Evolutionary conservation across 495 filamentous ascomycete species (phyloP).

Genomic region (Hyaloscypha hepaticicola): DNA sequence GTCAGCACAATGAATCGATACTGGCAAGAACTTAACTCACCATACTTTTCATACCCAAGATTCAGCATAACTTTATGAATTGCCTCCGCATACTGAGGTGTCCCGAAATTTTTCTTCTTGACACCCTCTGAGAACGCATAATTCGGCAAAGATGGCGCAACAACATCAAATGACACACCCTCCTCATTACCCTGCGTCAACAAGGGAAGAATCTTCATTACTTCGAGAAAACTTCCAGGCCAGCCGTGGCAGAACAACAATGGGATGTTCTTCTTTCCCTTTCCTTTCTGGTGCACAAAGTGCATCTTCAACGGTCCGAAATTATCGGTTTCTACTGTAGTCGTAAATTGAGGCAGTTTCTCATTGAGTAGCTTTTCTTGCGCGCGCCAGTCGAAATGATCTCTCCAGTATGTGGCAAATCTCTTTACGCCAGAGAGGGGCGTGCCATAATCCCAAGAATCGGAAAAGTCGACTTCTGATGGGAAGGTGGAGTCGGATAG

Average conservation of each 20-base stretch:
- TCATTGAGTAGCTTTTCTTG: slow-evolving; percentile 52
- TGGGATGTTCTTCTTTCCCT: slow-evolving; percentile 49
- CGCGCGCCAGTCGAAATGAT: slow-evolving; percentile 49
- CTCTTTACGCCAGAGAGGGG: slow-evolving; percentile 46
- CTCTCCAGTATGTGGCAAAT: slow-evolving; percentile 42
- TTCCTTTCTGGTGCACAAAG: slow-evolving; percentile 54
- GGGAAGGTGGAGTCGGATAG: slow-evolving; percentile 42
- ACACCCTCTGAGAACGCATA: slow-evolving; percentile 62
- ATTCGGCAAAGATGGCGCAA: slow-evolving; percentile 66
- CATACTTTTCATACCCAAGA: slow-evolving; percentile 64
- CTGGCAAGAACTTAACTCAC: slow-evolving; percentile 28
- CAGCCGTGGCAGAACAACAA: slow-evolving; percentile 61
- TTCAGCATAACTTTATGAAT: slow-evolving; percentile 63
- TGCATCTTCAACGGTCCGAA: slow-evolving; percentile 49
- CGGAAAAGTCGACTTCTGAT: slow-evolving; percentile 41
- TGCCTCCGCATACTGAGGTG: slow-evolving; percentile 58
- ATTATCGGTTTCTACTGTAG: slow-evolving; percentile 45
- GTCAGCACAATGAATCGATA: neutral
- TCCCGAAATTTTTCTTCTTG: slow-evolving; percentile 54
- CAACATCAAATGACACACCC: slow-evolving; percentile 57
- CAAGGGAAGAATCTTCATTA: slow-evolving; percentile 58
- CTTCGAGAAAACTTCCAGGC: slow-evolving; percentile 71
- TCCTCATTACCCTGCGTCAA: slow-evolving; percentile 43
- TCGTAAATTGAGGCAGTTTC: slow-evolving; percentile 53
- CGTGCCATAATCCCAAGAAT: slow-evolving; percentile 46